Conservation (phyloP, 2,329 filamentous ascomycete genomes). For the Aspergillus costaricaensis region DNA sequence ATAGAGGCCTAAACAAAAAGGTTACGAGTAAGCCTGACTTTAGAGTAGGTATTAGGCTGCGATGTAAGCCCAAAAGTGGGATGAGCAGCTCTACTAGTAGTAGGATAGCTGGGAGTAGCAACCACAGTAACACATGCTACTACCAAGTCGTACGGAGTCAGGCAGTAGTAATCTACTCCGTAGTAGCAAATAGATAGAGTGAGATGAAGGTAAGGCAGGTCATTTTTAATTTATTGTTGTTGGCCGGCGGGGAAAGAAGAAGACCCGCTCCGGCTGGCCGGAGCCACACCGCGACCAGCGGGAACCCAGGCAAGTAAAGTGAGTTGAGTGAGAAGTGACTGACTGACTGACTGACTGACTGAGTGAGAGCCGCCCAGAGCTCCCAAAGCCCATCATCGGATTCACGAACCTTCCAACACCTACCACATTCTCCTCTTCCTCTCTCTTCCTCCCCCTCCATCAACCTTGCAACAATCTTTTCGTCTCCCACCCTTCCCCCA, state of each 20-base stretch:
- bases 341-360: too few species aligned
- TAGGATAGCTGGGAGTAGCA: not conserved
- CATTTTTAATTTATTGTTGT: slow-evolving; percentile 3
- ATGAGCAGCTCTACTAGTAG: not conserved
- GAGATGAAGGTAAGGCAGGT: not conserved
- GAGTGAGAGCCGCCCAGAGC: slow-evolving; percentile 13
- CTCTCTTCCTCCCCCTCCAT: slow-evolving; percentile 9
- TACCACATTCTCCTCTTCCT: slow-evolving; percentile 17
- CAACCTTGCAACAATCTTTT: slow-evolving; percentile 15
- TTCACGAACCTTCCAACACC: slow-evolving; percentile 28
- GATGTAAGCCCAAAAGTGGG: slow-evolving; percentile 2
- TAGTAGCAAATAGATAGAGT: not conserved
- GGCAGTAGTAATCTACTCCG: not conserved
- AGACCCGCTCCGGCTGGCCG: slow-evolving; percentile 24
- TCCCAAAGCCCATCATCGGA: slow-evolving; percentile 20
- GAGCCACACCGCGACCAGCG: slow-evolving; percentile 15
- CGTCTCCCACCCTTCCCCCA: slow-evolving; percentile 5
- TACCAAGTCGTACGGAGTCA: too few species aligned
- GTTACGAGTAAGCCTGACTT: not conserved
- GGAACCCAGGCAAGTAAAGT: not conserved
- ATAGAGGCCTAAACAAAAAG: not conserved
- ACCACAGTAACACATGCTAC: not conserved
- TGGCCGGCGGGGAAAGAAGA: slow-evolving; percentile 24
- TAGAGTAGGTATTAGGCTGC: not conserved
- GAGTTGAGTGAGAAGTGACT: too few species aligned